These are phyloP conservation scores for Clitopilus passeckerianus DNA, from an alignment of 768 basidiomycete genomes.

Conservation along the genomic window DNA sequence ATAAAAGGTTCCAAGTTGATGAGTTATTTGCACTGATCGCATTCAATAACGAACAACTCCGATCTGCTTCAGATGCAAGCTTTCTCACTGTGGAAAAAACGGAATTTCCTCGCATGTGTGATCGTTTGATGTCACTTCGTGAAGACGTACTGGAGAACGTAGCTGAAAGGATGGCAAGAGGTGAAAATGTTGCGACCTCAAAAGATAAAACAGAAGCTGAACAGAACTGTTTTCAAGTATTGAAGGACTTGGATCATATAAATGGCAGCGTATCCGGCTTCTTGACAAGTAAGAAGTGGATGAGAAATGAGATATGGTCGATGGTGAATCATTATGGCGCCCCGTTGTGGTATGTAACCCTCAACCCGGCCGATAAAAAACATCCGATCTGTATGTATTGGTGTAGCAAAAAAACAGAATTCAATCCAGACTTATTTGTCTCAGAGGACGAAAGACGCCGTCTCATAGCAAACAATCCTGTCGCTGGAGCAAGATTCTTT, in stretches of 20 bases:
- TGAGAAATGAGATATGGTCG: slow-evolving; percentile 25
- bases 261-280: slow-evolving; percentile 17
- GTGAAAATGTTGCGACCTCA: no score
- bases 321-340: slow-evolving; percentile 15
- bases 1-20: no score
- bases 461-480: slow-evolving; percentile 18
- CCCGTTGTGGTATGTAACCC: slow-evolving; percentile 23
- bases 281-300: slow-evolving; percentile 16
- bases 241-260: slow-evolving; percentile 21
- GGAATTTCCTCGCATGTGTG: no score
- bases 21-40: no score
- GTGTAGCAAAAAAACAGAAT: slow-evolving; percentile 10
- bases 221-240: slow-evolving; percentile 16
- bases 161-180: no score
- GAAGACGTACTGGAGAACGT: no score
- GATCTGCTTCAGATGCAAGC: no score
- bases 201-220: slow-evolving; percentile 11
- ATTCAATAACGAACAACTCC: no score
- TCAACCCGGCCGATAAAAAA: slow-evolving; percentile 22
- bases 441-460: slow-evolving; percentile 7
- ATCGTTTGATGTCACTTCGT: no score
- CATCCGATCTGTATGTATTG: slow-evolving; percentile 19
- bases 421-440: slow-evolving; percentile 6
- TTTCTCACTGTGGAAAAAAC: no score
- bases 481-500: slow-evolving; percentile 26